Percentiles rank a stretch among this genome's conserved stretches.
These are phyloP conservation scores for Phytophthora macrochlamydospora DNA, from an alignment of 352 stramenopile genomes.

Conservation along the genomic window DNA sequence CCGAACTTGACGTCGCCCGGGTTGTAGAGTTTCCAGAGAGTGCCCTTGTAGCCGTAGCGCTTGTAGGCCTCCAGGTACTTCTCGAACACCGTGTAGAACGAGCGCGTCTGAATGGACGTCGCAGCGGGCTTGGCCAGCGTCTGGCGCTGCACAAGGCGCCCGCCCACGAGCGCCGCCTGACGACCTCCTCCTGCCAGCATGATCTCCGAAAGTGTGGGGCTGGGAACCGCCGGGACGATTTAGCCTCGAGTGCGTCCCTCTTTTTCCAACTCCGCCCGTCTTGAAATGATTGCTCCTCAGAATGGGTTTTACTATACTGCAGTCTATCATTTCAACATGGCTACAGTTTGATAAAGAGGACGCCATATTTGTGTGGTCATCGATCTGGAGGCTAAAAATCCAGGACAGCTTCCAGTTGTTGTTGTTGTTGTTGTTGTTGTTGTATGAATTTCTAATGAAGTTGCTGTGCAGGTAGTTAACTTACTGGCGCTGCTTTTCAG, in stretches of 20 bases:
- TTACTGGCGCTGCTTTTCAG: constrained; percentile 15
- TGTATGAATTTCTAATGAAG: background rate
- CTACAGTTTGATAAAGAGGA: too few species aligned
- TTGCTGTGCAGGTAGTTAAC: constrained; percentile 2
- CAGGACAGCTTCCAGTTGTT: too few species aligned
- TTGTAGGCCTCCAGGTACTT: constrained; percentile 87
- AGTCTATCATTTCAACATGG: too few species aligned
- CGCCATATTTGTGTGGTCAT: too few species aligned
- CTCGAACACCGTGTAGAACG: constrained; percentile 78
- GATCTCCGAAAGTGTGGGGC: background rate
- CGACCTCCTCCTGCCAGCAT: constrained; percentile 31
- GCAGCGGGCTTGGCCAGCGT: constrained; percentile 1
- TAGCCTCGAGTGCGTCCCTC: too few species aligned
- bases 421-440: too few species aligned
- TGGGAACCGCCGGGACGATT: too few species aligned
- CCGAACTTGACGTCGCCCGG: constrained; percentile 89
- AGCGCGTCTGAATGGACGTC: constrained; percentile 52
- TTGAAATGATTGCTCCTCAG: too few species aligned
- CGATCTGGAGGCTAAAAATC: too few species aligned
- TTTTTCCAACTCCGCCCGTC: too few species aligned
- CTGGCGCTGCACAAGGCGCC: constrained; percentile 33
- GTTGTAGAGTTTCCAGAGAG: constrained; percentile 91
- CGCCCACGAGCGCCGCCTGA: constrained; percentile 42
- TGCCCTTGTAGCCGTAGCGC: constrained; percentile 80
- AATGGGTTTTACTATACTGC: too few species aligned